Conservation (phyloP, 768 basidiomycete genomes). For the Mycena latifolia region DNA sequence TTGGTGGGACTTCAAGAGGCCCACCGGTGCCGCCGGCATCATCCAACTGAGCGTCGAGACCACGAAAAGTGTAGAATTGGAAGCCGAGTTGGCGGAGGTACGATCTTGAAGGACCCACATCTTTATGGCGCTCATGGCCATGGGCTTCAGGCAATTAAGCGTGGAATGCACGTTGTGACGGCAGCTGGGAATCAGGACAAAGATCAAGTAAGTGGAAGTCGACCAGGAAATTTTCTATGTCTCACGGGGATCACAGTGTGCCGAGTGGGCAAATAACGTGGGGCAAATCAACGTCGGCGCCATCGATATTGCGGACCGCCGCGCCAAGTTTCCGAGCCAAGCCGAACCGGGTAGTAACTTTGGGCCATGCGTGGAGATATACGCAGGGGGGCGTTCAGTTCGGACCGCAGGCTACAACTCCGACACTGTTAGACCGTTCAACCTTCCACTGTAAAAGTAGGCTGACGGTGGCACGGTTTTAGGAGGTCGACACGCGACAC, state of each 20-base stretch:
- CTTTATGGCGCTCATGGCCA: neutral
- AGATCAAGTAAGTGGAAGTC: neutral
- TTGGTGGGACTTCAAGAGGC: neutral
- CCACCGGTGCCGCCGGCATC: neutral
- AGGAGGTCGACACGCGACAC: too few species aligned
- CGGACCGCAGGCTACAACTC: too few species aligned
- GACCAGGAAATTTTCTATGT: neutral
- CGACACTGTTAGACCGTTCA: too few species aligned
- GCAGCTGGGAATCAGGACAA: too few species aligned
- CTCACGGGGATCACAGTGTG: neutral
- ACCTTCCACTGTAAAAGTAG: too few species aligned
- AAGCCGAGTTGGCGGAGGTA: neutral
- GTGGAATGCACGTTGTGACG: neutral
- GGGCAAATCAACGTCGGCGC: neutral
- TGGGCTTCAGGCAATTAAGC: neutral
- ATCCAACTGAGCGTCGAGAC: neutral
- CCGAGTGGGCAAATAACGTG: neutral
- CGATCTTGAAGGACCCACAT: too few species aligned
- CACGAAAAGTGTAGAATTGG: neutral
- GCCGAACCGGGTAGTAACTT: neutral
- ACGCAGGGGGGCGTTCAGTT: neutral
- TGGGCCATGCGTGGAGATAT: neutral
- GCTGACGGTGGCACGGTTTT: too few species aligned
- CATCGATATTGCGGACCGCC: neutral
- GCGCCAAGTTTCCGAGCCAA: neutral